Evolutionary conservation across 805 yeast genomes (phyloP).

Genomic region (Ogataea glucozyma): DNA sequence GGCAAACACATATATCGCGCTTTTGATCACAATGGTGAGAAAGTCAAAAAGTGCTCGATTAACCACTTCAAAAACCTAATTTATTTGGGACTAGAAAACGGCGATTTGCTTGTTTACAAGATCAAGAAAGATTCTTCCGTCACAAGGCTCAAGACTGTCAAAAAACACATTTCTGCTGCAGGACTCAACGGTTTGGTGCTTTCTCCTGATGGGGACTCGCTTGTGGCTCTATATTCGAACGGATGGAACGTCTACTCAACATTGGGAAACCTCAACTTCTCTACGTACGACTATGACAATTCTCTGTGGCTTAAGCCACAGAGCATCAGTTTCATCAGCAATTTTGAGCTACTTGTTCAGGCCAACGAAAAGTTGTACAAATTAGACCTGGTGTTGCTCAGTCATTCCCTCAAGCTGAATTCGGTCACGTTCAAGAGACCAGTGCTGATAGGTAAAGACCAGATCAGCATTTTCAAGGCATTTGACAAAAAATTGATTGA

Average conservation of each 20-base stretch:
- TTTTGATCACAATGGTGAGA: slow-evolving; percentile 8
- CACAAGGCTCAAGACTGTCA: slow-evolving; percentile 33
- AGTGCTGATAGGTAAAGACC: slow-evolving; percentile 40
- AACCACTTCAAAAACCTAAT: slow-evolving; percentile 44
- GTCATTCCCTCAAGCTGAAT: slow-evolving; percentile 26
- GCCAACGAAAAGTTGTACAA: slow-evolving; percentile 33
- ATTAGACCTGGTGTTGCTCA: slow-evolving; percentile 27
- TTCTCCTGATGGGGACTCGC: slow-evolving; percentile 31
- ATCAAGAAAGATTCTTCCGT: slow-evolving; percentile 36
- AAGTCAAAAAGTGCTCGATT: slow-evolving; percentile 34
- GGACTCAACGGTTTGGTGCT: slow-evolving; percentile 32
- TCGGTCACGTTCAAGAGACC: slow-evolving; percentile 40
- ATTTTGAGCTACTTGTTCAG: slow-evolving; percentile 37
- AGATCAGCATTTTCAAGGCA: slow-evolving; percentile 46
- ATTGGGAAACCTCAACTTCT: slow-evolving; percentile 47
- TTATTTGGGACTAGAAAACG: slow-evolving; percentile 40
- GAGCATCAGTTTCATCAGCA: slow-evolving; percentile 26
- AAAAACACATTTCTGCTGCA: slow-evolving; percentile 38
- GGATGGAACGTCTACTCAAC: slow-evolving; percentile 53
- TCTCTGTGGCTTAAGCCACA: slow-evolving; percentile 22
- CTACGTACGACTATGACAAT: slow-evolving; percentile 40
- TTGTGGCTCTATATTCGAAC: slow-evolving; percentile 29
- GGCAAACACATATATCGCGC: slow-evolving; percentile 29
- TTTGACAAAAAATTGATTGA: slow-evolving; percentile 44
- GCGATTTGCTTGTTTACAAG: slow-evolving; percentile 39